Evolutionary conservation across 176 grass and related monocot genomes (phyloP), one percentile per base, ranked within the genome.

Genomic region (Puccinellia tenuiflora): DNA sequence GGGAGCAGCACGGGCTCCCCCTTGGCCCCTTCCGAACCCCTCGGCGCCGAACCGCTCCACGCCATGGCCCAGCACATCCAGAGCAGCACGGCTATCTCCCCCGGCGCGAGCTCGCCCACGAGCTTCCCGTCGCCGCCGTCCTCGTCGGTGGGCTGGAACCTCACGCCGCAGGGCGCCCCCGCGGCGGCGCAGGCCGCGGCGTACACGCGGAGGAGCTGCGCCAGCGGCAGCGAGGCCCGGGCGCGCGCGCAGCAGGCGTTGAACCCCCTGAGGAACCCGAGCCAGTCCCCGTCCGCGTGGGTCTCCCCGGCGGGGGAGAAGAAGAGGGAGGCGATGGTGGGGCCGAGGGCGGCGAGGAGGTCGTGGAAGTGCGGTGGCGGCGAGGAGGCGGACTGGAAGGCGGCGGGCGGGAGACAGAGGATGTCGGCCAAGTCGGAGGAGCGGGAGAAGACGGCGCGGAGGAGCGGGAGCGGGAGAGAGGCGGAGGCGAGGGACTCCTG

Each of bases 1-100:
- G 91, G 96, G 15, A 95, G 88, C 22, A 81, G 53, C 39, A 83
- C 72, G 31, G 85, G 45, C 24, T 84, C 87, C 34, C 92, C 76
- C 25, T 87, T 81, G 11, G 45, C 78, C 18, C 46, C 84, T 14
- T 28, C 50, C 26, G 80, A 25, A 10, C 52, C 57, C 60, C 61
- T 47, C 16, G 76, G 73, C 1, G 72, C 73, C 31, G 21, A 54
- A 21, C 64, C 35, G 54, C 85, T 80, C 68, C 83, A 90, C 40
- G 79, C 86, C 87, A 99, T 89, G 79, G 90, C 75, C 96, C 93
- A 96, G 80, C 96, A 99, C 80, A 93, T 87, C 83, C 85, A 93
- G 45, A 99, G 74, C 63, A 98, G 76, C 60, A 85, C 42, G 12
- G 90, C 71, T 76, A 98, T 52, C 81, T 96, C 89, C 31, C 69